Conservation (phyloP, 2,329 filamentous ascomycete genomes). For the Alternaria gaisen region DNA sequence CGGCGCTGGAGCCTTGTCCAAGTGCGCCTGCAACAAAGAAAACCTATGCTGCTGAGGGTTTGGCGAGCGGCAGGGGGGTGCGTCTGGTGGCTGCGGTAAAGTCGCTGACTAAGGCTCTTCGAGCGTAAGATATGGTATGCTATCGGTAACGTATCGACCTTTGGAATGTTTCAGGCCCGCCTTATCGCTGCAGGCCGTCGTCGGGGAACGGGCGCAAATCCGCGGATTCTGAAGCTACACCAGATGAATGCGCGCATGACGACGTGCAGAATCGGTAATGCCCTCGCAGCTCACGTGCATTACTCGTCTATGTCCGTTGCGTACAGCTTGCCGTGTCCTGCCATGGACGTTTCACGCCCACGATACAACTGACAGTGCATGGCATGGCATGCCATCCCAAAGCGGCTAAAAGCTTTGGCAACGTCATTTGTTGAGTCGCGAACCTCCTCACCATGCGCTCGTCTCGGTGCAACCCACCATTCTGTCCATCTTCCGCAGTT, state of each 20-base stretch:
- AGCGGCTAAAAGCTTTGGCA: constrained; percentile 14
- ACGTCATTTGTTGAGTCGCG: constrained; percentile 24
- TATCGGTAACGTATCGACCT: background rate
- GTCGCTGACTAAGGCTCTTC: constrained; percentile 17
- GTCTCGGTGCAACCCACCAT: constrained; percentile 8
- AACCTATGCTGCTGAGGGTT: constrained; percentile 18
- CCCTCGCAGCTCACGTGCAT: background rate
- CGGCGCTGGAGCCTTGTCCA: constrained; percentile 35
- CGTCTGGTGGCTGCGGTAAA: constrained; percentile 10
- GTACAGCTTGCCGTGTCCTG: background rate
- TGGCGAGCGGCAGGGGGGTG: constrained; percentile 27
- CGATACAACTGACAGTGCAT: background rate
- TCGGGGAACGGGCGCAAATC: constrained; percentile 3
- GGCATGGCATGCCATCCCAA: constrained; percentile 2
- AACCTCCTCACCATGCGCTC: background rate
- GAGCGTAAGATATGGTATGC: constrained; percentile 5
- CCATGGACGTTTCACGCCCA: background rate
- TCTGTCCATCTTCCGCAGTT: background rate
- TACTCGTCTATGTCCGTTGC: background rate
- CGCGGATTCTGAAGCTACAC: constrained; percentile 5
- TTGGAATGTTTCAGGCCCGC: background rate
- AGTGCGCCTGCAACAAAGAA: constrained; percentile 21
- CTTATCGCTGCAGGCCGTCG: background rate
- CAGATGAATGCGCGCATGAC: constrained; percentile 2
- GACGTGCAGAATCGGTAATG: constrained; percentile 6